These are phyloP conservation scores for Halenospora varia DNA, from an alignment of 495 filamentous ascomycete genomes.

Conservation along the genomic window DNA sequence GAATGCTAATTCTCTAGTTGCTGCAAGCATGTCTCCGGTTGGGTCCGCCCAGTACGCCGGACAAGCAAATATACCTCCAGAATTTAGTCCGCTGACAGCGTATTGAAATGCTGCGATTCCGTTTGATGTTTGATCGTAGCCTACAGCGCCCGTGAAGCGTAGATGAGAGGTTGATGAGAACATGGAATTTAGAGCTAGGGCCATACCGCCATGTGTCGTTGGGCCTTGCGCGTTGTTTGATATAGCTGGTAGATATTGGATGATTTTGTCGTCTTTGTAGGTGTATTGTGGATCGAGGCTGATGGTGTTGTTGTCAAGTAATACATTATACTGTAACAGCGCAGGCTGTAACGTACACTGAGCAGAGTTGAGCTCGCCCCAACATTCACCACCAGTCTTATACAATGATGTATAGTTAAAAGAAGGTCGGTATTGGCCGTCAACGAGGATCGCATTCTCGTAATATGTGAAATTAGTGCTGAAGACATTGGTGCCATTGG, in stretches of 20 bases:
- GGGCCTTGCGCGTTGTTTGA: neutral
- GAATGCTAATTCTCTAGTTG: constrained; percentile 1
- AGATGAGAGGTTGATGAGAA: neutral
- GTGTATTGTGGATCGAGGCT: neutral
- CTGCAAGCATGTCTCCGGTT: constrained; percentile 2
- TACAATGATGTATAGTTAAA: neutral
- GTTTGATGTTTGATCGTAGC: neutral
- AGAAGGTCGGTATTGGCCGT: neutral
- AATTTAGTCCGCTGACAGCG: neutral
- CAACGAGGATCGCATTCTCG: neutral
- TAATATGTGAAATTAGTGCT: neutral
- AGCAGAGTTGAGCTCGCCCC: neutral
- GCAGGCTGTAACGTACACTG: neutral
- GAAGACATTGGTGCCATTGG: neutral
- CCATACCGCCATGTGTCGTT: neutral
- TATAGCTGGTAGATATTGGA: neutral
- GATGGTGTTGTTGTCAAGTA: neutral
- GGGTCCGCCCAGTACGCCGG: constrained; percentile 1
- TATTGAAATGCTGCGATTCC: neutral
- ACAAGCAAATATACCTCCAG: neutral
- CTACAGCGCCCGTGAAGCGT: neutral
- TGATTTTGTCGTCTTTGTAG: neutral
- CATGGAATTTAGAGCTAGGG: neutral
- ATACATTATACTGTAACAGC: neutral
- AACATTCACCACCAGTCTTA: neutral